Base-by-base conservation (phyloP, 257 asterid genomes). In the Oldenlandia corymbosa region DNA sequence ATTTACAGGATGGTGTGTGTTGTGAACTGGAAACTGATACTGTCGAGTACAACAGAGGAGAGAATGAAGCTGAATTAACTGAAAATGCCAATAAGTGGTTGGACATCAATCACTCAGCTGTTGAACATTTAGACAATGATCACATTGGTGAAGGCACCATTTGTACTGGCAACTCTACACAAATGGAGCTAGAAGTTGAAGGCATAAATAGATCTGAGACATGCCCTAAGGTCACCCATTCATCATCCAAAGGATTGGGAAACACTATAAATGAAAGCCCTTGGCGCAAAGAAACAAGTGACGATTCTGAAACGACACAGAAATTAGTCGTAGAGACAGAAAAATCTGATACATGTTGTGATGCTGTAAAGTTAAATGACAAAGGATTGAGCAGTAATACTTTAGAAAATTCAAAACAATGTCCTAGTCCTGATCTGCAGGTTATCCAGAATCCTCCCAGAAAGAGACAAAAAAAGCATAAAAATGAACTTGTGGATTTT, bases 391-490 rank as follows among this genome's bases (percentile, higher is more conserved):
- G 54, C 41, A 72, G 57, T 58, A 57, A 54, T 59, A 46, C 64
- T 60, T 32, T 36, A 7, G 30, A 58, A 32, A 30, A 10, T 62
- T 62, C 67, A n/a, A 49, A 62, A 12, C 56, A 47, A 31, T 10
- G 32, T 30, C 42, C 57, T 18, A 32, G 43, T 20, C 18, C 10
- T 46, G 67, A 62, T 46, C 46, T 46, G n/a, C 57, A 46, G 57
- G 47, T n/a, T n/a, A 49, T 59, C 49, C 31, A 65, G 59, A 46
- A 30, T 50, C 58, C 62, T 63, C 30, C 76, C 10, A 37, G 67
- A 49, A 72, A 61, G 69, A 66, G 68, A 4, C 73, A 68, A 26
- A 66, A 58, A 58, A 51, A 21, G 64, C 59, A 65, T 41, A 37
- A 31, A 20, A 32, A 32, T 32, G 64, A 37, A 37, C 21, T 45